Evolutionary conservation across 2,329 filamentous ascomycete species (phyloP).

Genomic region (Hirsutella thompsonii): DNA sequence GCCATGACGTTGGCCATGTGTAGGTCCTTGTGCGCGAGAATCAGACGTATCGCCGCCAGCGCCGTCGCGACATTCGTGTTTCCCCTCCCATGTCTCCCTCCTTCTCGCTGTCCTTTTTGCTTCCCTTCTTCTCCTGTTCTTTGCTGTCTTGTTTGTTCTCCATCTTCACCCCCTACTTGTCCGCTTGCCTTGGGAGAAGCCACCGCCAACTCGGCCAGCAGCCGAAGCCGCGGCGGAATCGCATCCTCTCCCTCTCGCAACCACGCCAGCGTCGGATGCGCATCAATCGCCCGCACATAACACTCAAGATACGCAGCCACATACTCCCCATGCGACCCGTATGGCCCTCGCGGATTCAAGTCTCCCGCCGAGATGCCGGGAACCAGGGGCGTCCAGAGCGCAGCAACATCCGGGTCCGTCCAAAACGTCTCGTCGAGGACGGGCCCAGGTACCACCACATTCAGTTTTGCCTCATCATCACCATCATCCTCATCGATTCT

Average conservation of each 20-base stretch:
- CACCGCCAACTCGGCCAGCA: too few species aligned
- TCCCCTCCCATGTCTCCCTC: too few species aligned
- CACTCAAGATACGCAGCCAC: slow-evolving; percentile 11
- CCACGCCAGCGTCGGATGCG: slow-evolving; percentile 9
- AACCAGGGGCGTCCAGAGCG: slow-evolving; percentile 10
- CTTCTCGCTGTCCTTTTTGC: too few species aligned
- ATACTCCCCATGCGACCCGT: slow-evolving; percentile 13
- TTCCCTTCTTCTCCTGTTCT: too few species aligned
- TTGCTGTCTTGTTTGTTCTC: too few species aligned
- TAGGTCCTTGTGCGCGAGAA: slow-evolving; percentile 23
- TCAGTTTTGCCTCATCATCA: too few species aligned
- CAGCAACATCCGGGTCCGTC: slow-evolving; percentile 16
- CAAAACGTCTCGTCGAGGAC: slow-evolving; percentile 23
- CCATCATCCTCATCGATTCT: too few species aligned
- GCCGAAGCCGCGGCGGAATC: too few species aligned
- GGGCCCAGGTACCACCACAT: slow-evolving; percentile 10
- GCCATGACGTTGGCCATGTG: slow-evolving; percentile 24
- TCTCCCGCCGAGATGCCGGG: slow-evolving; percentile 8
- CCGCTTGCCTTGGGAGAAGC: too few species aligned
- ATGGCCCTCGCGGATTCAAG: slow-evolving; percentile 16
- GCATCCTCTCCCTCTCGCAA: too few species aligned
- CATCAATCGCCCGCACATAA: slow-evolving; percentile 15
- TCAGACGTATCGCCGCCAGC: slow-evolving; percentile 2
- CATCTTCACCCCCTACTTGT: too few species aligned
- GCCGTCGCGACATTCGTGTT: not conserved